Percentiles rank a stretch among this genome's conserved stretches.
Evolutionary conservation across 495 filamentous ascomycete species (phyloP).

Genomic region (Hypoxylon crocopeplum): DNA sequence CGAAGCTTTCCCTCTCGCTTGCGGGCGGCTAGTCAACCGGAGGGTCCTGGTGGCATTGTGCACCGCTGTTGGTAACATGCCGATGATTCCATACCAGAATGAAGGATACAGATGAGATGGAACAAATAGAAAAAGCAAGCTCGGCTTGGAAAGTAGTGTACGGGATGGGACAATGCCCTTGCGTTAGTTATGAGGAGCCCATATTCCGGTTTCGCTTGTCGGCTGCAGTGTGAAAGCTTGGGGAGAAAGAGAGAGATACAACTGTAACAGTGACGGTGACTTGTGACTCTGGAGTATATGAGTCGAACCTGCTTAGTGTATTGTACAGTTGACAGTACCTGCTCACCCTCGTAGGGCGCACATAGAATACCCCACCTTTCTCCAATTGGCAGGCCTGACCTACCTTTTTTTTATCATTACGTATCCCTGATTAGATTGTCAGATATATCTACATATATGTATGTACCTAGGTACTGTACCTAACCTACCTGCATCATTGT

Average conservation of each 20-base stretch:
- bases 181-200: conserved; percentile 12
- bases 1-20: conserved; percentile 1
- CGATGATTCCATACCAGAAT: conserved; percentile 54
- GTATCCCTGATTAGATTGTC: background rate
- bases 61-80: conserved; percentile 55
- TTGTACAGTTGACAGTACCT: conserved; percentile 5
- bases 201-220: conserved; percentile 32
- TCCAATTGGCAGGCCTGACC: conserved; percentile 7
- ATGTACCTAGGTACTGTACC: background rate
- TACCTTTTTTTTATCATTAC: background rate
- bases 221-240: background rate
- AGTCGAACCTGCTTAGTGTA: conserved; percentile 29
- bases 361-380: conserved; percentile 30
- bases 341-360: background rate
- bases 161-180: too few species aligned
- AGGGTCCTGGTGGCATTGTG: conserved; percentile 51
- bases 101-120: conserved; percentile 4
- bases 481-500: too few species aligned
- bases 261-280: conserved; percentile 17
- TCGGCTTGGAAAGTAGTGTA: too few species aligned
- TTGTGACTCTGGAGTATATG: conserved; percentile 4
- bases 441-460: background rate
- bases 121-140: background rate
- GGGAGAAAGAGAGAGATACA: too few species aligned
- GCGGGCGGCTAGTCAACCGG: conserved; percentile 42